Conservation (phyloP, 495 filamentous ascomycete species). For the Glutinoglossum americanum region DNA sequence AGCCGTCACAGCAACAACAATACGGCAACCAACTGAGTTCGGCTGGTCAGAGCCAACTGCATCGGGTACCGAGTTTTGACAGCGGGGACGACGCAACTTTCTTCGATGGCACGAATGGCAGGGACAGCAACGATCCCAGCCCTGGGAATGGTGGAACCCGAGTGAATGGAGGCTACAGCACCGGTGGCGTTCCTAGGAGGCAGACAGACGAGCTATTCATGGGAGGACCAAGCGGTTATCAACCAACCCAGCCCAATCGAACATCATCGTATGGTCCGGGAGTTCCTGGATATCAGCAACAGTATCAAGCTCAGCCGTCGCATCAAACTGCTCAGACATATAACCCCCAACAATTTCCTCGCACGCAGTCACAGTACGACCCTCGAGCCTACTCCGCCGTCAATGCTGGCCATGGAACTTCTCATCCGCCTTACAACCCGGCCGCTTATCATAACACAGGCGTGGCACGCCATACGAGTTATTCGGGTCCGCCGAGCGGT, state of each 20-base stretch:
- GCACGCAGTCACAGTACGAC: slow-evolving; percentile 36
- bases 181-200: slow-evolving; percentile 9
- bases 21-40: not conserved
- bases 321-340: slow-evolving; percentile 38
- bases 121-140: slow-evolving; percentile 12
- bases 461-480: slow-evolving; percentile 10
- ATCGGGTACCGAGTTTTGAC: slow-evolving; percentile 47
- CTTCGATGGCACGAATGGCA: slow-evolving; percentile 22
- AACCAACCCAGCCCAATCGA: slow-evolving; percentile 17
- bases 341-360: slow-evolving; percentile 64
- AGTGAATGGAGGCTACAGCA: slow-evolving; percentile 1
- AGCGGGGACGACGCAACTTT: slow-evolving; percentile 47
- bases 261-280: slow-evolving; percentile 23
- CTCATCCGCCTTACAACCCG: slow-evolving; percentile 48
- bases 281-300: slow-evolving; percentile 38
- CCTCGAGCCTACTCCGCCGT: slow-evolving; percentile 17
- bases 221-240: slow-evolving; percentile 17
- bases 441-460: slow-evolving; percentile 34
- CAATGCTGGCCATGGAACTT: slow-evolving; percentile 13
- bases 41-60: not conserved
- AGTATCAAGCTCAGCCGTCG: slow-evolving; percentile 18
- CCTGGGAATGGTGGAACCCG: slow-evolving; percentile 16
- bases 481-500: slow-evolving; percentile 7
- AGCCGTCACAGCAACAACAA: not conserved
- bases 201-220: slow-evolving; percentile 25